Base-by-base conservation (phyloP, 208 protist genomes). In the Leishmania tarentolae region DNA sequence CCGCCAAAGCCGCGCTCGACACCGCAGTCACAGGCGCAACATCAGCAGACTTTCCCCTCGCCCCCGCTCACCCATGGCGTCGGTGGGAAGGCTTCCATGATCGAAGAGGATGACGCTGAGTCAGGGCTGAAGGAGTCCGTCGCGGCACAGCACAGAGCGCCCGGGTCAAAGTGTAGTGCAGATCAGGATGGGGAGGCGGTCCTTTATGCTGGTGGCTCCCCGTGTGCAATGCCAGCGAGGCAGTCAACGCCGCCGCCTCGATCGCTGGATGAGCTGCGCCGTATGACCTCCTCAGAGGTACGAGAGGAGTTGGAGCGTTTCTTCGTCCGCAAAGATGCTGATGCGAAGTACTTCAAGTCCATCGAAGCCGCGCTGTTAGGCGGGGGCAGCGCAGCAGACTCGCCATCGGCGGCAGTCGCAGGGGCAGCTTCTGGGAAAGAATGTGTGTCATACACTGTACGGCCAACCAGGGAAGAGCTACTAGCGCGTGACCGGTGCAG, bases 281-380 rank as follows among this genome's bases (percentile, higher is more conserved):
- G 65, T 52, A 94, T 95, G 92, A 94, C 91, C 11, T 90, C 83
- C 31, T 75, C 84, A 21, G 91, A 97, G 46, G 92, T 97, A n/a
- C 86, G 91, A 46, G 85, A 85, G 3, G 72, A 86, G 19, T 80
- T 97, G 46, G 87, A 92, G 79, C 81, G 79, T n/a, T 95, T 94
- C 82, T 97, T 94, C 71, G 52, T 72, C 1, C 59, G 46, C 3
- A 94, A 91, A 56, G 85, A 91, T 13, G 42, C 69, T 1, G 72
- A 79, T 50, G 79, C 75, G 37, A 63, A 75, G 24, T 73, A 53
- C 21, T 97, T 95, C 83, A 80, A 83, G 19, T 52, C 71, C 11
- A 70, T 78, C 2, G 79, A 80, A 65, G 37, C 40, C 7, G 61
- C 53, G 28, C 50, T 85, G 50, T 21, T 76, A 4, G 71, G 28